Evolutionary conservation across 2,329 filamentous ascomycete genomes (phyloP).

Genomic region (Sordariomycetes sp.): DNA sequence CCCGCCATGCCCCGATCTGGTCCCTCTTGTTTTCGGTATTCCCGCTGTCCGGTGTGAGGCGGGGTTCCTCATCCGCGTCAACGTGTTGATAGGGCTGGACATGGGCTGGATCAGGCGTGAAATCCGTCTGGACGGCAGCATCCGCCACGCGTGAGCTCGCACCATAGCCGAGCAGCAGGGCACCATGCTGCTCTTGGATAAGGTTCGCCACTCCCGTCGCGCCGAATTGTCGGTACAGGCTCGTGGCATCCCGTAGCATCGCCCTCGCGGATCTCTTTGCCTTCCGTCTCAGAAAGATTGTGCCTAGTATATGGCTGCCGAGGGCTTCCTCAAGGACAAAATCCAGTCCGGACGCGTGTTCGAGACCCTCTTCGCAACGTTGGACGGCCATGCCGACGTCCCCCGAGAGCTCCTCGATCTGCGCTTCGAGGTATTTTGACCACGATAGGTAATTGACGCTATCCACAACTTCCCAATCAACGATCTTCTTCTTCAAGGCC

Average conservation of each 20-base stretch:
- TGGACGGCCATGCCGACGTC: slow-evolving; percentile 48
- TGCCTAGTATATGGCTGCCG: slow-evolving; percentile 63
- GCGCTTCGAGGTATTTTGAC: slow-evolving; percentile 57
- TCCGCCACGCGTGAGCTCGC: slow-evolving; percentile 50
- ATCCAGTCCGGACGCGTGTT: slow-evolving; percentile 58
- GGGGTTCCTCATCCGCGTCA: slow-evolving; percentile 32
- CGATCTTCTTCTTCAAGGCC: slow-evolving; percentile 47
- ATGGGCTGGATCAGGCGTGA: slow-evolving; percentile 44
- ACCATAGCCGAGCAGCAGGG: slow-evolving; percentile 53
- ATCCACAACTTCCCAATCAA: slow-evolving; percentile 52
- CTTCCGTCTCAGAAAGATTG: slow-evolving; percentile 54
- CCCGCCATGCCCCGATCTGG: slow-evolving; percentile 52
- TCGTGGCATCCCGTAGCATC: slow-evolving; percentile 57
- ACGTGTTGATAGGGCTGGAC: slow-evolving; percentile 36
- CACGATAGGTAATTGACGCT: slow-evolving; percentile 63
- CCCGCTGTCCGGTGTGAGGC: slow-evolving; percentile 27
- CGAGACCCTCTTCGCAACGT: slow-evolving; percentile 59
- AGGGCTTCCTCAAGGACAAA: slow-evolving; percentile 64
- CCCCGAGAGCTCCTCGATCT: slow-evolving; percentile 51
- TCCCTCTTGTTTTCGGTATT: slow-evolving; percentile 43
- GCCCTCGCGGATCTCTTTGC: slow-evolving; percentile 58
- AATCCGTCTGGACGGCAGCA: slow-evolving; percentile 59
- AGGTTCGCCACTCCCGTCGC: slow-evolving; percentile 58
- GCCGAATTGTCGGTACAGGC: slow-evolving; percentile 57
- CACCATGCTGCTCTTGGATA: slow-evolving; percentile 57